Percentiles rank a stretch among this genome's conserved stretches.
Evolutionary conservation across 2,329 filamentous ascomycete genomes (phyloP).

Genomic region (Alternaria viburni): DNA sequence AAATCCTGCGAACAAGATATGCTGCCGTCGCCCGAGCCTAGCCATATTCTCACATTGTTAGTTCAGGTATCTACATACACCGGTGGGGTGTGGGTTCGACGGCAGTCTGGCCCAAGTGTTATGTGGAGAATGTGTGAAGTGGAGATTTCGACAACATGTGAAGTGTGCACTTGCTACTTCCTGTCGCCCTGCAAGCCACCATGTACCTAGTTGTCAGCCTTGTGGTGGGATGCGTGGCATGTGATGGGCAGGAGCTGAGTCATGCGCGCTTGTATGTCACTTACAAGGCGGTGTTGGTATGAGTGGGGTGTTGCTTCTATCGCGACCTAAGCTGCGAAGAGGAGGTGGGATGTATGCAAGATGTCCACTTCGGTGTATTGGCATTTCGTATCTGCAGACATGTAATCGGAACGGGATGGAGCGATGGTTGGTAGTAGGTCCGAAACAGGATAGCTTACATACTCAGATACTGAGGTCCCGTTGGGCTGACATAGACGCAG

Average conservation of each 20-base stretch:
- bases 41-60: not conserved
- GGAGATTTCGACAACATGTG: not conserved
- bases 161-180: not conserved
- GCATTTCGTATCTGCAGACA: not conserved
- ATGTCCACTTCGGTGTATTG: not conserved
- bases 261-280: not conserved
- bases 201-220: not conserved
- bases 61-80: not conserved
- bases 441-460: not conserved
- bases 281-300: not conserved
- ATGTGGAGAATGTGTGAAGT: not conserved
- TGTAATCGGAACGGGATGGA: no score
- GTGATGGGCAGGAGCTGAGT: not conserved
- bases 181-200: not conserved
- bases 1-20: not conserved
- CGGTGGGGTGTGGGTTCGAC: not conserved
- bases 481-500: not conserved
- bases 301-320: not conserved
- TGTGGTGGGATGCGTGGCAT: not conserved
- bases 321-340: not conserved
- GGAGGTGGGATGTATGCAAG: not conserved
- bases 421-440: no score
- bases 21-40: slow-evolving; percentile 1
- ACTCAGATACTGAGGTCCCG: not conserved
- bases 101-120: not conserved